Base-by-base conservation (phyloP, 495 filamentous ascomycete genomes). In the Trypethelium eluteriae region DNA sequence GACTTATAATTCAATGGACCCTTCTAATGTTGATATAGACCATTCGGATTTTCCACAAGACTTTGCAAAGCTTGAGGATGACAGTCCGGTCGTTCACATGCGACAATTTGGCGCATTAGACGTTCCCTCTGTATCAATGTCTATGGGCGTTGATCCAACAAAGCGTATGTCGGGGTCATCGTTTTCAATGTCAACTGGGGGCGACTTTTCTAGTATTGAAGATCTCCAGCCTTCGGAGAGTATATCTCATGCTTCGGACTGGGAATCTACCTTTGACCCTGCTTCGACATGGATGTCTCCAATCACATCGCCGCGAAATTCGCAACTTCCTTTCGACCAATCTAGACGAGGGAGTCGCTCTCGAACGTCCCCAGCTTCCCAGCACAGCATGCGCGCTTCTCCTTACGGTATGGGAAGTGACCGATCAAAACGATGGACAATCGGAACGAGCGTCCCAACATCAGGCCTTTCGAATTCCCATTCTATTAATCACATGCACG, bases 391-490 rank as follows among this genome's bases (percentile, higher is more conserved):
- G 75, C 83, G 88, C 67, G 80, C 85, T 39, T 84, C 81, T 36
- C 86, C 87, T 25, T 89, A 90, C 71, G 82, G 76, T 32, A 79
- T 87, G 64, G 85, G 87, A 39, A 78, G 73, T 47, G 79, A 79
- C 49, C 79, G 86, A 65, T 86, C 82, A 72, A 89, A 89, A 78
- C 78, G 87, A 67, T 90, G 87, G 87, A 89, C 87, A 34, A 89
- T 87, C 12, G 87, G 85, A 32, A 88, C 83, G 18, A 87, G 81
- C 72, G 81, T 76, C n/a, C 79, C 82, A 2, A 72, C 79, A 34
- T 76, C 78, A 73, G 84, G 47, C 82, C 81, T 71, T 78, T 82
- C 64, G 78, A 80, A 38, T 77, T 83, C 67, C 80, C 87, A 64
- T 70, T 77, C 53, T 80, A 81, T 76, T 76, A 77, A 62, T 12